Evolutionary conservation across 1,284 basidiomycete species (phyloP).

Genomic region (Tranzscheliella williamsii): DNA sequence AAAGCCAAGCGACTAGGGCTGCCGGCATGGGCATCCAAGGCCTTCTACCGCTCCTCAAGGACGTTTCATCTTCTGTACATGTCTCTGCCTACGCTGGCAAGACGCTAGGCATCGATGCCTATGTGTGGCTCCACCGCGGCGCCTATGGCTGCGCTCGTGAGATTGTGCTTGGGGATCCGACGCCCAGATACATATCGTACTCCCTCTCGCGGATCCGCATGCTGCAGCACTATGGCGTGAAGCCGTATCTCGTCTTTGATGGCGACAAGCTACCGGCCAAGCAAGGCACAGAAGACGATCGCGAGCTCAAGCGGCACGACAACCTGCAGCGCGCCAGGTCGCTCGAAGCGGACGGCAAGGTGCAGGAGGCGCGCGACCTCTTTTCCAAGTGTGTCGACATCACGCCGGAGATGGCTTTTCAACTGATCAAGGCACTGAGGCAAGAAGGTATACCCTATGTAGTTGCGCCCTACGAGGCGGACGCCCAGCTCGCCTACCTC

Average conservation of each 20-base stretch:
- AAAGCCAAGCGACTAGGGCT: too few relatives aligned
- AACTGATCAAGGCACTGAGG: constrained; percentile 82
- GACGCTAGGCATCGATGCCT: constrained; percentile 77
- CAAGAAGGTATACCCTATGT: constrained; percentile 67
- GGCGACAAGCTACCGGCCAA: constrained; percentile 94
- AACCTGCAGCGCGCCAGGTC: constrained; percentile 71
- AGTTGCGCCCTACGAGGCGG: constrained; percentile 98
- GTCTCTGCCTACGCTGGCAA: constrained; percentile 45
- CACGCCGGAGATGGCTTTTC: constrained; percentile 94
- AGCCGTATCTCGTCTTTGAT: constrained; percentile 93
- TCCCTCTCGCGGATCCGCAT: constrained; percentile 89
- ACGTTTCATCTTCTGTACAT: constrained; percentile 65
- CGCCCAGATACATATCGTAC: constrained; percentile 88
- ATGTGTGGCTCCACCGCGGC: constrained; percentile 97
- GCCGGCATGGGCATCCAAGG: constrained; percentile 86
- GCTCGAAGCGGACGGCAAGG: constrained; percentile 76
- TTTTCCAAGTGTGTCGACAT: constrained; percentile 93
- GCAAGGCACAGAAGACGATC: constrained; percentile 80
- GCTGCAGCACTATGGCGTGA: constrained; percentile 79
- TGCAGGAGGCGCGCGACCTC: constrained; percentile 78
- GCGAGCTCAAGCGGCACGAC: constrained; percentile 71
- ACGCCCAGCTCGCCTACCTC: constrained; percentile 92
- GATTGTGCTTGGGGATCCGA: constrained; percentile 79
- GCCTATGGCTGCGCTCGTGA: constrained; percentile 85
- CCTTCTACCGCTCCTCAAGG: constrained; percentile 87